Evolutionary conservation across 2,329 filamentous ascomycete genomes (phyloP).

Genomic region (Fusarium sp.): DNA sequence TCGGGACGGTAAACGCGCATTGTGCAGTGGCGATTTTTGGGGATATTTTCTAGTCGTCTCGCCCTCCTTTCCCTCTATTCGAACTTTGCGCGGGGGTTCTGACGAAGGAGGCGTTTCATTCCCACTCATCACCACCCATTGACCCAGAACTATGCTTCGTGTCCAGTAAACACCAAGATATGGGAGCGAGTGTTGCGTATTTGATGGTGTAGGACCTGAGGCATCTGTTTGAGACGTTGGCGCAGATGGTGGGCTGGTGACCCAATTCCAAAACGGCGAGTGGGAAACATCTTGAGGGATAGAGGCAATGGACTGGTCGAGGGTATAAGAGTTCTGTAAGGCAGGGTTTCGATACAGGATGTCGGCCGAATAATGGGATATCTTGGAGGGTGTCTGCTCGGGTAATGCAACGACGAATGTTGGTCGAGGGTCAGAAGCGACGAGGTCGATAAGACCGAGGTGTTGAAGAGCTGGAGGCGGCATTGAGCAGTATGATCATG

Average conservation of each 20-base stretch:
- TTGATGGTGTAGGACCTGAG: constrained; percentile 4
- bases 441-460: constrained; percentile 52
- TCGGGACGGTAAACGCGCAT: constrained; percentile 29
- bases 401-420: constrained; percentile 50
- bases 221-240: constrained; percentile 4
- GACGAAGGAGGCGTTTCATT: constrained; percentile 49
- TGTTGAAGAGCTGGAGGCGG: constrained; percentile 40
- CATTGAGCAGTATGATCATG: constrained; percentile 27
- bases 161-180: constrained; percentile 52
- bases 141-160: constrained; percentile 45
- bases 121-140: constrained; percentile 53
- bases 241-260: constrained; percentile 38
- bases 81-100: constrained; percentile 47
- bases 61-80: constrained; percentile 42
- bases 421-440: constrained; percentile 54
- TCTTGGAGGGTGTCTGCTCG: constrained; percentile 9
- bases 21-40: constrained; percentile 36
- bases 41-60: constrained; percentile 29
- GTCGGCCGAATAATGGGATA: constrained; percentile 7
- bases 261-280: constrained; percentile 53
- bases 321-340: constrained; percentile 43
- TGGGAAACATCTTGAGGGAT: constrained; percentile 45
- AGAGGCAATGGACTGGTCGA: constrained; percentile 46
- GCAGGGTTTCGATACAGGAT: constrained; percentile 53
- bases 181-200: constrained; percentile 42